A percentile compares a stretch with the other conserved stretches of the same genome.
Evolutionary conservation across 1,284 basidiomycete species (phyloP).

Genomic region (Laetiporus sulphureus): DNA sequence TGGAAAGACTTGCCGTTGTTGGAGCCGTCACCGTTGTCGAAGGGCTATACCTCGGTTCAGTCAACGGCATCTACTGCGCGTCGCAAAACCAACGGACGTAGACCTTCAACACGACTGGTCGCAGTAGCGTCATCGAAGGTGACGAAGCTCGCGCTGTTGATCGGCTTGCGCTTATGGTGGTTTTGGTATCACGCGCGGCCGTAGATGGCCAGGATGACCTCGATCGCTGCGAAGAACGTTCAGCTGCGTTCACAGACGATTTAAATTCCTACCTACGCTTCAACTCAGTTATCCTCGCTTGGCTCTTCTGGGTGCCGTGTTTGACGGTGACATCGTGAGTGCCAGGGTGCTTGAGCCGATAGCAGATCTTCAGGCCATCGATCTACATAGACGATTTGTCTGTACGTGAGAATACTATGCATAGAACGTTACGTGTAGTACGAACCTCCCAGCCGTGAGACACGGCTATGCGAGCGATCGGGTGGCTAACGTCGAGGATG

Average conservation of each 20-base stretch:
- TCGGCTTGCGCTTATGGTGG: slow-evolving; percentile 11
- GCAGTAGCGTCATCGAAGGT: slow-evolving; percentile 8
- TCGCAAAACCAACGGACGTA: neutral
- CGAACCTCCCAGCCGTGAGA: slow-evolving; percentile 9
- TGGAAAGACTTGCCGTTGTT: slow-evolving; percentile 12
- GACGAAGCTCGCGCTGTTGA: slow-evolving; percentile 13
- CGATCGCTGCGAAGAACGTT: slow-evolving; percentile 5
- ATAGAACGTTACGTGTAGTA: no score
- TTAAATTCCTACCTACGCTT: neutral
- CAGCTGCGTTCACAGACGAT: neutral
- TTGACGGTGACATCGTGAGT: neutral
- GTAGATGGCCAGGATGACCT: slow-evolving; percentile 10
- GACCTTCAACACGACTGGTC: slow-evolving; percentile 9
- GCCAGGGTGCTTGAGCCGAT: slow-evolving; percentile 4
- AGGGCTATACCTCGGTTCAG: slow-evolving; percentile 7
- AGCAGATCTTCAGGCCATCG: slow-evolving; percentile 11
- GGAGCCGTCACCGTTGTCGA: slow-evolving; percentile 8
- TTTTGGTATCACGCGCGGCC: slow-evolving; percentile 11
- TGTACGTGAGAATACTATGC: no score
- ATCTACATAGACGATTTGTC: slow-evolving; percentile 6
- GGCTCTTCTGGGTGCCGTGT: slow-evolving; percentile 9
- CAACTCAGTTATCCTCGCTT: neutral
- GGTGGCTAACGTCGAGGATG: slow-evolving; percentile 5
- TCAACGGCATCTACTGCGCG: neutral
- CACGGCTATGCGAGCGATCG: slow-evolving; percentile 11